Evolutionary conservation across 139 green algal genomes (phyloP).

Genomic region (Closterium sp.): DNA sequence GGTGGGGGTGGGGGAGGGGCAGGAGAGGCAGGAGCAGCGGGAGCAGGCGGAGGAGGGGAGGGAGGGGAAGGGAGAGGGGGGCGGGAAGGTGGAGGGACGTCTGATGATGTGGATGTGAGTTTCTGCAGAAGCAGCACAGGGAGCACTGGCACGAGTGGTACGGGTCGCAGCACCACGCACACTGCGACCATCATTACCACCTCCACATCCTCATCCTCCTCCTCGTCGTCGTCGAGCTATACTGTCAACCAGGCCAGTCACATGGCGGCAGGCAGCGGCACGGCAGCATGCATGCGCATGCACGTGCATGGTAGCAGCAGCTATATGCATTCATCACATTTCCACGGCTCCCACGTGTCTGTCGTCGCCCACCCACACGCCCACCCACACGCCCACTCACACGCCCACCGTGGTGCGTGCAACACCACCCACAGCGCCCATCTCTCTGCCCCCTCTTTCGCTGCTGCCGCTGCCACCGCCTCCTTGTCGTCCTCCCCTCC

Average conservation of each 20-base stretch:
- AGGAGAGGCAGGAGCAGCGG: conserved; percentile 2
- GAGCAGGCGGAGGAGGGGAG: background rate
- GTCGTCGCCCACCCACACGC: background rate
- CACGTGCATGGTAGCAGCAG: background rate
- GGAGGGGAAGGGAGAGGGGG: conserved; percentile 1
- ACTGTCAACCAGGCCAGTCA: background rate
- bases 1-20: background rate
- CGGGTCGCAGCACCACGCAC: background rate
- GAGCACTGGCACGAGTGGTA: background rate
- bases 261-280: no score
- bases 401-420: no score
- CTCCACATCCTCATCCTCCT: background rate
- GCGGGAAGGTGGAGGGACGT: background rate
- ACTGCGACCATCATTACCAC: background rate
- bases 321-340: background rate
- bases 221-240: no score
- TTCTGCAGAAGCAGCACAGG: background rate
- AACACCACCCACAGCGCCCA: background rate
- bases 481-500: background rate
- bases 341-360: background rate
- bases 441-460: background rate
- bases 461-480: background rate
- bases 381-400: no score
- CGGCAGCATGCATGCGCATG: background rate
- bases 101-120: background rate